A percentile compares a stretch with the other conserved stretches of the same genome.
Evolutionary conservation across 2,329 filamentous ascomycete genomes (phyloP).

Genomic region (Fusarium drepaniforme): DNA sequence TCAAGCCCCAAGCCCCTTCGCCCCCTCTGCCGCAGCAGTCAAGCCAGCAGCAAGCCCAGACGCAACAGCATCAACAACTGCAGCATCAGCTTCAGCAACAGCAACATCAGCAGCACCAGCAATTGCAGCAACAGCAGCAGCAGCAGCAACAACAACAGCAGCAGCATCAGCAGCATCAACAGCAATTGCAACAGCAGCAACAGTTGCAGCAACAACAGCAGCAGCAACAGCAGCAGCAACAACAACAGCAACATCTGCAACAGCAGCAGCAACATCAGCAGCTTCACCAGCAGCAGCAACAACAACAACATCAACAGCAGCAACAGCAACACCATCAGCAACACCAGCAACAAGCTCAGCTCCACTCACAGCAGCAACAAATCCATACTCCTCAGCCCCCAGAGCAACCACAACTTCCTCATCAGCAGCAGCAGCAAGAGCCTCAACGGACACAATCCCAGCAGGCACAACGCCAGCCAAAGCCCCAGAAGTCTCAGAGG

Average conservation of each 20-base stretch:
- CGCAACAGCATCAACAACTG: slow-evolving; percentile 45
- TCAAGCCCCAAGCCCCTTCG: slow-evolving; percentile 48
- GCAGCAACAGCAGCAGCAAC: slow-evolving; percentile 43
- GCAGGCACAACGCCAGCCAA: slow-evolving; percentile 46
- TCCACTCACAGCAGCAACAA: slow-evolving; percentile 42
- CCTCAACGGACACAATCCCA: slow-evolving; percentile 24
- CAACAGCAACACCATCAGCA: slow-evolving; percentile 46
- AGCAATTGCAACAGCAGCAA: slow-evolving; percentile 42
- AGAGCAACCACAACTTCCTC: slow-evolving; percentile 50
- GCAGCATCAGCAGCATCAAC: slow-evolving; percentile 39
- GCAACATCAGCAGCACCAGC: slow-evolving; percentile 49
- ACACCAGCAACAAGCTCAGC: slow-evolving; percentile 44
- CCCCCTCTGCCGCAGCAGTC: slow-evolving; percentile 49
- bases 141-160: slow-evolving; percentile 43
- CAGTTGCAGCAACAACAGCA: slow-evolving; percentile 52
- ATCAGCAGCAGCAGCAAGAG: slow-evolving; percentile 43
- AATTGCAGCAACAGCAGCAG: slow-evolving; percentile 42
- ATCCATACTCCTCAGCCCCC: slow-evolving; percentile 48
- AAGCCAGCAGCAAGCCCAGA: slow-evolving; percentile 39
- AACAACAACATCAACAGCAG: slow-evolving; percentile 38
- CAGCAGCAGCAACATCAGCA: slow-evolving; percentile 46
- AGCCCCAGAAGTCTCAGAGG: slow-evolving; percentile 44
- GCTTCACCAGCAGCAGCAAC: slow-evolving; percentile 45
- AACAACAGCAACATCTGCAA: slow-evolving; percentile 46
- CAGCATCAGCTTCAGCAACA: slow-evolving; percentile 45